A percentile compares a stretch with the other conserved stretches of the same genome.
phyloP scores from a whole-genome alignment of 495 filamentous ascomycete species.

The Neurospora sp. region DNA sequence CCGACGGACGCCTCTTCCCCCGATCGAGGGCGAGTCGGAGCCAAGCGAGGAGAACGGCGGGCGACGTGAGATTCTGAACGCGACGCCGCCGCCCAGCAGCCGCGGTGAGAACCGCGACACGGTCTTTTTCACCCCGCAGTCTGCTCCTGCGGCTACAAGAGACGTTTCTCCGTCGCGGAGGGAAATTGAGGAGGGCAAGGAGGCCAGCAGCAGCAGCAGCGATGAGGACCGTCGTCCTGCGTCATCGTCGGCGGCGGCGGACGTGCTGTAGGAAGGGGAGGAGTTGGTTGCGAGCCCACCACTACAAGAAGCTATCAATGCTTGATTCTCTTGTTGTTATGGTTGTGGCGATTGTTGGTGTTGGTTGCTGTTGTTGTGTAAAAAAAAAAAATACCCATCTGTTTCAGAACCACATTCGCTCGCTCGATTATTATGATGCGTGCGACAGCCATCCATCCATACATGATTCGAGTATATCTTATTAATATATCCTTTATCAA shows the following conservation, averaged over 20 bases:
- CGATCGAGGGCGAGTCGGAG: constrained; percentile 35
- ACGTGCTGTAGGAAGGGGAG: constrained; percentile 10
- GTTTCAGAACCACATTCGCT: constrained; percentile 1
- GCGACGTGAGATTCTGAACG: constrained; percentile 6
- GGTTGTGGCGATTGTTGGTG: background rate
- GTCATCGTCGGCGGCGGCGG: background rate
- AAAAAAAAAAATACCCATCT: background rate
- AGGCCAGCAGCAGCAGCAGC: constrained; percentile 1
- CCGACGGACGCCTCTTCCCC: constrained; percentile 41
- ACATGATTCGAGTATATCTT: background rate
- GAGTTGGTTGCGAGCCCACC: constrained; percentile 28
- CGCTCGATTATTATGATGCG: background rate
- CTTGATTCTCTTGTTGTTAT: constrained; percentile 13
- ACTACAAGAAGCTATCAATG: constrained; percentile 25
- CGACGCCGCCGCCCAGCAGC: constrained; percentile 17
- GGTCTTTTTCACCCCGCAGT: constrained; percentile 35
- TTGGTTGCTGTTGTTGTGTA: background rate
- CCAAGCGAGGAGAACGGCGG: background rate
- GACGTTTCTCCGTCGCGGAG: constrained; percentile 4
- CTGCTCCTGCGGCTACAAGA: constrained; percentile 23
- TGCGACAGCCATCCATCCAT: background rate
- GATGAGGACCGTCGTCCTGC: background rate
- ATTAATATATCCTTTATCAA: background rate
- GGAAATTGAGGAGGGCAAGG: constrained; percentile 9
- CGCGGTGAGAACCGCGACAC: constrained; percentile 19